A percentile compares a stretch with the other conserved stretches of the same genome.
These are phyloP conservation scores for Calocybe indica DNA, from an alignment of 768 basidiomycete species.

Conservation along the genomic window DNA sequence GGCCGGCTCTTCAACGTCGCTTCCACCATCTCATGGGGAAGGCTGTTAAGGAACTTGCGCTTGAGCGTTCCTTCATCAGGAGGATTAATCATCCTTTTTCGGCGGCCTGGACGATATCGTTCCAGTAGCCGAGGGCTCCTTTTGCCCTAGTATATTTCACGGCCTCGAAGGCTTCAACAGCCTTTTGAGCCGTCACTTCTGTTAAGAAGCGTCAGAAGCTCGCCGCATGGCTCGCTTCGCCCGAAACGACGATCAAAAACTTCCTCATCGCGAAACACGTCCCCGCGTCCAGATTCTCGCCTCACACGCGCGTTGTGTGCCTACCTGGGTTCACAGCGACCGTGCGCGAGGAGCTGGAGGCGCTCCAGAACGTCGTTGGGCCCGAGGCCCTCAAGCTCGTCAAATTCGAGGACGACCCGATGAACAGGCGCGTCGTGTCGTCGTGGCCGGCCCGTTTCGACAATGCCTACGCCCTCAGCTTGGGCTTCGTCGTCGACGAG, in stretches of 20 bases:
- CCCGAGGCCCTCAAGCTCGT: conserved; percentile 39
- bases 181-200: too few relatives aligned
- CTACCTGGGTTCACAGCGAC: conserved; percentile 56
- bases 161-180: too few relatives aligned
- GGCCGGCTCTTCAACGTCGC: too few relatives aligned
- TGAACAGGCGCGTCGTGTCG: conserved; percentile 35
- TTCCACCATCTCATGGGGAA: too few relatives aligned
- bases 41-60: too few relatives aligned
- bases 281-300: conserved; percentile 31
- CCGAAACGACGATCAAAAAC: conserved; percentile 47
- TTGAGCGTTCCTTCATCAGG: too few relatives aligned
- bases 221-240: conserved; percentile 44
- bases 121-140: too few relatives aligned
- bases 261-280: conserved; percentile 43
- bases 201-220: conserved; percentile 19
- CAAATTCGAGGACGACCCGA: conserved; percentile 38
- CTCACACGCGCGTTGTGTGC: conserved; percentile 48
- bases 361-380: conserved; percentile 48
- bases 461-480: conserved; percentile 32
- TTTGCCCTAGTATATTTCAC: too few relatives aligned
- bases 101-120: too few relatives aligned
- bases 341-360: conserved; percentile 47
- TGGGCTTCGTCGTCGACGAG: conserved; percentile 39
- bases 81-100: too few relatives aligned
- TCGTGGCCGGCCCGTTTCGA: conserved; percentile 46